These are phyloP conservation scores for Hanseniaspora thailandica DNA, from an alignment of 805 yeast species.

Conservation along the genomic window DNA sequence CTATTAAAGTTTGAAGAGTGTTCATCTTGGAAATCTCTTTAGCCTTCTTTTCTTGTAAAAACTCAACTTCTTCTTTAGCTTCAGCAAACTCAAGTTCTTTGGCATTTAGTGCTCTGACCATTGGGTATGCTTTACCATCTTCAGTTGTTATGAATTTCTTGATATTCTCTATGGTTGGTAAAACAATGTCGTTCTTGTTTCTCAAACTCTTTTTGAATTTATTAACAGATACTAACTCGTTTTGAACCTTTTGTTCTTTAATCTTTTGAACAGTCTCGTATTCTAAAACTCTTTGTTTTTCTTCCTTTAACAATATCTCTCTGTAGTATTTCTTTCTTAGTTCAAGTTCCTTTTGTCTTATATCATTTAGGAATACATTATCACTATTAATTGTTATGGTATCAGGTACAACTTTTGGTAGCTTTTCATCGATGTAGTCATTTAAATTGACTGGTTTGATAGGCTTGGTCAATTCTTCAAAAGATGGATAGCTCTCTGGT, in stretches of 20 bases:
- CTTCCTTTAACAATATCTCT: slow-evolving; percentile 49
- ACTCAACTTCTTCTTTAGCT: neutral
- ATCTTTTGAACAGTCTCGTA: slow-evolving; percentile 26
- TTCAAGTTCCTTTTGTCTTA: slow-evolving; percentile 23
- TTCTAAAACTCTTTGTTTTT: slow-evolving; percentile 26
- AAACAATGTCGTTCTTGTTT: slow-evolving; percentile 16
- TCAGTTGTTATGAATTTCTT: neutral
- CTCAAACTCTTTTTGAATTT: slow-evolving; percentile 26
- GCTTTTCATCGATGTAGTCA: slow-evolving; percentile 45
- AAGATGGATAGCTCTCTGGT: slow-evolving; percentile 39
- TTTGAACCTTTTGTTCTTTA: slow-evolving; percentile 28
- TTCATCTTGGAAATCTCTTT: slow-evolving; percentile 42
- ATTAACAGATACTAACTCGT: slow-evolving; percentile 16
- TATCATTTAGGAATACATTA: neutral
- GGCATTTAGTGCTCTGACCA: slow-evolving; percentile 59
- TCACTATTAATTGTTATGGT: slow-evolving; percentile 17
- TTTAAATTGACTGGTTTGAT: slow-evolving; percentile 36
- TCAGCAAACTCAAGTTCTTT: slow-evolving; percentile 50
- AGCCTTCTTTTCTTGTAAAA: slow-evolving; percentile 52
- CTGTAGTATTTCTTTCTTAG: slow-evolving; percentile 61
- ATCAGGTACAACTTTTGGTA: slow-evolving; percentile 34
- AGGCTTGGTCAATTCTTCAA: slow-evolving; percentile 22
- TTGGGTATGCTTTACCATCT: slow-evolving; percentile 29
- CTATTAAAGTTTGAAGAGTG: slow-evolving; percentile 57
- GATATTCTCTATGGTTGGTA: slow-evolving; percentile 12